Evolutionary conservation across 371 early-diverging fungal genomes (phyloP), one percentile per base, ranked within the genome.

Genomic region (Mucor irregularis): DNA sequence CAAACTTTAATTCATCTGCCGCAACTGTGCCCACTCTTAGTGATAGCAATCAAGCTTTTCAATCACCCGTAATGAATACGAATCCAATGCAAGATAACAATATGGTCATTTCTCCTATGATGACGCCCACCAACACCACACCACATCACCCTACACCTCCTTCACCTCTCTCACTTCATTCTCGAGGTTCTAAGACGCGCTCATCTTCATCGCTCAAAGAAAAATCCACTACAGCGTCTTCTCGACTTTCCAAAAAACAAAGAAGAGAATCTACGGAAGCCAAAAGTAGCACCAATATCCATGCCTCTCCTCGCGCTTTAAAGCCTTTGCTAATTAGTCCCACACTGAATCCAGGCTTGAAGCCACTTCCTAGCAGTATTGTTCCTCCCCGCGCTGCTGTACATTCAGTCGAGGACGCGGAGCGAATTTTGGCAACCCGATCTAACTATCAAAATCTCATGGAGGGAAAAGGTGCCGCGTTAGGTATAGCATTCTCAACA

Each of bases 381-480:
- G 46, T 26, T 13, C 53, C 53, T 16, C 2, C 31, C 13, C 29
- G 29, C n/a, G 17, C 35, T 31, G 11, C 28, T 9, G 26, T 45
- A 22, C 21, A 38, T 29, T 51, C 65, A 4, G 47, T 61, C 0
- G 68, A 71, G 17, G 78, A 75, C 38, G 80, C 74, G 4, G 80
- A 76, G 28, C 68, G 58, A 28, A 76, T 74, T 33, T 69, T 94
- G 29, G 88, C 93, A 9, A 82, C 88, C 6, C 86, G 86, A 53
- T 90, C 91, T 63, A 94, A 94, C 54, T 94, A 93, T 69, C 91
- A 90, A 49, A 90, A 90, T 56, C 77, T 92, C 5, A 73, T 90
- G 56, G 90, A 91, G 53, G 94, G 93, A 11, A 86, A 91, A 53
- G 86, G 88, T 14, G 89, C 87, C 17, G 80, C 81, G 0, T 65